Evolutionary conservation across 2,329 filamentous ascomycete genomes (phyloP), one percentile per base, ranked within the genome.

Genomic region (Cryphonectria carpinicola): DNA sequence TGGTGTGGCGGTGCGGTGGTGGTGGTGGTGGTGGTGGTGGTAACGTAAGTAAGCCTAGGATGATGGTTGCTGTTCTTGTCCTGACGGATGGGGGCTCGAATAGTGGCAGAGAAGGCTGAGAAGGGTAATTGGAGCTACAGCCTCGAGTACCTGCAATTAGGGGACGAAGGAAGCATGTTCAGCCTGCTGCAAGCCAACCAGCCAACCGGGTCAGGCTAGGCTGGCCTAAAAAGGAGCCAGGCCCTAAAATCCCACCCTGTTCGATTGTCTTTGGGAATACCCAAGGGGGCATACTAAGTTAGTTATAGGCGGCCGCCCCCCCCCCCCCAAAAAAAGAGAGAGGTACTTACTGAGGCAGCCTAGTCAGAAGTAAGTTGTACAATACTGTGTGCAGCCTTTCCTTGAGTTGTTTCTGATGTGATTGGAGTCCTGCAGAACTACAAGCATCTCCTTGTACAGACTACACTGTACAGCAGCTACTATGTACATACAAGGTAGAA

Each of bases 61-160:
- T 28, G 56, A 35, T 39, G 58, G 58, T 61, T n/a, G 35, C n/a
- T 62, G 35, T 41, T 22, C 61, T 28, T 46, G 61, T 58, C 65
- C 66, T 65, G 68, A 54, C 66, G 71, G 69, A 72, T 68, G 49
- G 56, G 69, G 65, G 63, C 66, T 66, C 56, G 68, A 65, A 58
- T 68, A 67, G 66, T 72, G 66, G 68, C 70, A 66, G 49, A 43
- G 64, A 64, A 67, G 68, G 66, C 69, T 66, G 63, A 64, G 66
- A 63, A 63, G 65, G 69, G 56, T 66, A 63, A 68, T 68, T 60
- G 54, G 46, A 61, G 67, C 66, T 71, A 39, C 67, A 67, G 70
- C 70, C 67, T 69, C 22, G 63, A 52, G 63, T 35, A 52, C 43
- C 41, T 64, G 61, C 35, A 39, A 8, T 49, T 52, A 37, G 17